Base-by-base conservation (phyloP, 1,284 basidiomycete species). In the Hypsizygus ulmarius region DNA sequence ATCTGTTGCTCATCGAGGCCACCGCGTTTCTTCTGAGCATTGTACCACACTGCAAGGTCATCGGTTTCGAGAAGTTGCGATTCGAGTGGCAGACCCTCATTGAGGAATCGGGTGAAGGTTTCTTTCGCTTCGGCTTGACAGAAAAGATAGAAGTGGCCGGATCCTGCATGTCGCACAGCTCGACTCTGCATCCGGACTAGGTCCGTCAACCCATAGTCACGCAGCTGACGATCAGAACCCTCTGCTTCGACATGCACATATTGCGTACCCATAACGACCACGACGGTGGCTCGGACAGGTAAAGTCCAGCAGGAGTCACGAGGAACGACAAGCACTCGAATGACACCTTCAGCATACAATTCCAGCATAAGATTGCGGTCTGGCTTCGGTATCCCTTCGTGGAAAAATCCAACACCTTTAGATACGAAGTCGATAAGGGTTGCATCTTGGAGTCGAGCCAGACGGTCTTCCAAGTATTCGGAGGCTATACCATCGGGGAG, bases 221-320 rank as follows among this genome's bases (percentile, higher is more conserved):
- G 76, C 39, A 94, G 61, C 55, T 87, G 84, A 28, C 87, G 80
- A 56, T 88, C 82, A n/a, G 65, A 50, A 15, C 64, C 67, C 37
- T 72, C 68, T n/a, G 65, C 67, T 35, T 73, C 71, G 6, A 78
- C 60, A 40, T 82, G 74, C 28, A 87, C 67, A 64, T 92, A 97
- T 65, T 99, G 96, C 5, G 95, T 93, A 19, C 93, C 90, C 85
- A 98, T 89, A 40, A 94, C 85, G 30, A 97, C 75, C 11, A 98
- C 94, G 3, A 83, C 80, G 3, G 79, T 77, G 0, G 90, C 90
- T 30, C 84, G 81, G 10, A 94, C 79, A 2, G 93, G 90, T 10
- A 97, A 66, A 15, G 80, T 84, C 93, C 94, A 97, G 61, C 87
- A 90, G 16, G 84, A 77, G 39, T 96, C 92, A 32, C 86, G 81